Evolutionary conservation across 1,284 basidiomycete species (phyloP).

Genomic region (Peniophora sp.): DNA sequence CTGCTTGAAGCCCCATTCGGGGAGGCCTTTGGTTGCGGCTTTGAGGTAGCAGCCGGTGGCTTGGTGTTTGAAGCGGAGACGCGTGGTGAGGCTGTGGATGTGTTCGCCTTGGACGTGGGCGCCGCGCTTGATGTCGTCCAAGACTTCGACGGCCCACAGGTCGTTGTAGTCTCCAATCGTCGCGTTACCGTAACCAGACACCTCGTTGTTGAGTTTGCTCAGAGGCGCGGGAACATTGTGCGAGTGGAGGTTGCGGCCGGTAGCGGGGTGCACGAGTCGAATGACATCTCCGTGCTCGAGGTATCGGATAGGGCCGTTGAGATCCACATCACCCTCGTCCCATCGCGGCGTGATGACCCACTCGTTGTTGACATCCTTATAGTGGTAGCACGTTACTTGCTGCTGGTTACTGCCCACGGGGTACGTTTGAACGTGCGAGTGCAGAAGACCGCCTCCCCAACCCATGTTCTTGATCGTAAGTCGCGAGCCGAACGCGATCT

Average conservation of each 20-base stretch:
- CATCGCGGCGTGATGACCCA: slow-evolving; percentile 81
- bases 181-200: slow-evolving; percentile 87
- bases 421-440: slow-evolving; percentile 94
- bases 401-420: slow-evolving; percentile 92
- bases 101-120: slow-evolving; percentile 50
- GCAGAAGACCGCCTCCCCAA: slow-evolving; percentile 92
- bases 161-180: slow-evolving; percentile 86
- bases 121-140: slow-evolving; percentile 78
- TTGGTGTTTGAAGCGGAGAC: slow-evolving; percentile 79
- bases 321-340: slow-evolving; percentile 64
- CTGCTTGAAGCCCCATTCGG: slow-evolving; percentile 99
- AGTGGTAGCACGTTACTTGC: slow-evolving; percentile 98
- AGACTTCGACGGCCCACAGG: slow-evolving; percentile 90
- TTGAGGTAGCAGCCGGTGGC: slow-evolving; percentile 82
- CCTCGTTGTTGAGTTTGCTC: slow-evolving; percentile 86
- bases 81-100: slow-evolving; percentile 87
- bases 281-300: slow-evolving; percentile 75
- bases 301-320: slow-evolving; percentile 60
- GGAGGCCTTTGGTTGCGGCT: slow-evolving; percentile 84
- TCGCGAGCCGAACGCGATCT: slow-evolving; percentile 86
- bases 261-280: slow-evolving; percentile 76
- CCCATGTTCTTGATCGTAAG: slow-evolving; percentile 97
- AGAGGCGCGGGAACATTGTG: slow-evolving; percentile 85
- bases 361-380: slow-evolving; percentile 97
- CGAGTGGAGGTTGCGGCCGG: slow-evolving; percentile 89